These are phyloP conservation scores for Lyophyllum decastes DNA, from an alignment of 768 basidiomycete species.

Conservation along the genomic window DNA sequence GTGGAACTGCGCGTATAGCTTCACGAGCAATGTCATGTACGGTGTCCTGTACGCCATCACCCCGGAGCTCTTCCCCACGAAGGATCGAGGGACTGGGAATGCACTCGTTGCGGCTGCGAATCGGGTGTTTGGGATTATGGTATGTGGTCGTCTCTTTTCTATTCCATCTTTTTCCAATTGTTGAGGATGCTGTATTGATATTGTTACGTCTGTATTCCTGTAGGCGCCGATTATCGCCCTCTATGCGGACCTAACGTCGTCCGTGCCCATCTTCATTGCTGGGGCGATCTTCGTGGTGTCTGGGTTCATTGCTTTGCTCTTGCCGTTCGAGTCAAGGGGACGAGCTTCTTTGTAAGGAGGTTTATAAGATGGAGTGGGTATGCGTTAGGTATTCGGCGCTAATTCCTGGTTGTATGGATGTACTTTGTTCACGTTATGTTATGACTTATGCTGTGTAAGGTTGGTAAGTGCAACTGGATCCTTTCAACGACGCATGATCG, in stretches of 20 bases:
- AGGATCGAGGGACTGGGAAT: slow-evolving; percentile 74
- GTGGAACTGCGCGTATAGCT: slow-evolving; percentile 81
- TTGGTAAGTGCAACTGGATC: no score
- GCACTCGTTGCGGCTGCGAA: slow-evolving; percentile 60
- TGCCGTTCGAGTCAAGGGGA: slow-evolving; percentile 79
- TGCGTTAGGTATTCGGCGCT: no score
- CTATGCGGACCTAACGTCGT: slow-evolving; percentile 62
- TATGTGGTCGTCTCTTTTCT: slow-evolving; percentile 28
- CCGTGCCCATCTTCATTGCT: slow-evolving; percentile 73
- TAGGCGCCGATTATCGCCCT: slow-evolving; percentile 75
- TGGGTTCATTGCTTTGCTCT: slow-evolving; percentile 56
- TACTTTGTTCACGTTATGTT: no score
- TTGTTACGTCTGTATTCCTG: not conserved
- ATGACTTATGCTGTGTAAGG: no score
- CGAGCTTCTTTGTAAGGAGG: slow-evolving; percentile 64
- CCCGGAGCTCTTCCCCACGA: slow-evolving; percentile 71
- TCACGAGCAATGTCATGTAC: slow-evolving; percentile 72
- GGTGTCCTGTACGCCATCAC: slow-evolving; percentile 73
- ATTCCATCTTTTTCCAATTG: not conserved
- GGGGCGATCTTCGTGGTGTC: slow-evolving; percentile 64
- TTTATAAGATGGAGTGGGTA: no score
- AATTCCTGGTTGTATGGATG: no score
- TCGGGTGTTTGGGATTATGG: slow-evolving; percentile 71
- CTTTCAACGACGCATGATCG: no score
- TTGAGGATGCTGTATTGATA: not conserved